These are phyloP conservation scores for Erodium moschatum DNA, from an alignment of 441 rosid species.

Conservation along the genomic window DNA sequence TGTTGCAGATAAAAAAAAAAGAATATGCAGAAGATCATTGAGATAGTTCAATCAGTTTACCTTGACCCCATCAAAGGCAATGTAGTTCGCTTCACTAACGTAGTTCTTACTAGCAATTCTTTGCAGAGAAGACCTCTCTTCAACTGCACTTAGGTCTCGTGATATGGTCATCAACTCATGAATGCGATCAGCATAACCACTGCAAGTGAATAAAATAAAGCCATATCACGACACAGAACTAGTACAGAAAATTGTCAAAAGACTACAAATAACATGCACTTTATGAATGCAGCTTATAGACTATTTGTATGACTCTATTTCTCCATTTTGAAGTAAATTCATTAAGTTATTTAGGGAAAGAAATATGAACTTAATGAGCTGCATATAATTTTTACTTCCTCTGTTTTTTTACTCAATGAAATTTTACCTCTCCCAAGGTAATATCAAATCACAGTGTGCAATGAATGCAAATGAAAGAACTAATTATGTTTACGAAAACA, in stretches of 20 bases:
- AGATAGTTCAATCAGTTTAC: constrained; percentile 30
- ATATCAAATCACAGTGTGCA: neutral
- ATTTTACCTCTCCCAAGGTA: neutral
- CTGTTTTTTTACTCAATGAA: neutral
- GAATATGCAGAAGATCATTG: constrained; percentile 6
- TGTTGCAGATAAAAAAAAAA: too few relatives aligned
- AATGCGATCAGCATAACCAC: constrained; percentile 99
- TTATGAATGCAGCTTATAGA: neutral
- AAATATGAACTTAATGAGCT: neutral
- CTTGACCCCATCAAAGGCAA: constrained; percentile 91
- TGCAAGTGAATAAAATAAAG: constrained; percentile 21
- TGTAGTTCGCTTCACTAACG: constrained; percentile 78
- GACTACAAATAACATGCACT: neutral
- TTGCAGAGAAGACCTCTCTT: constrained; percentile 49
- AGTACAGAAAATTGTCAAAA: constrained; percentile 16
- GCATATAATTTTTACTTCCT: neutral
- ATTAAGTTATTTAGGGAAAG: neutral
- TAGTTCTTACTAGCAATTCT: constrained; percentile 61
- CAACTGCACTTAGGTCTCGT: constrained; percentile 55
- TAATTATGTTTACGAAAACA: neutral
- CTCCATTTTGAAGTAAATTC: neutral
- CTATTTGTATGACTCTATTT: neutral
- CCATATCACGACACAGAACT: neutral
- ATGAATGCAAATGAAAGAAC: neutral
- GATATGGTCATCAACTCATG: constrained; percentile 81